Percentiles rank a stretch among this genome's conserved stretches.
Conservation (phyloP, 73 alveolate species). For the Halteria grandinella region DNA sequence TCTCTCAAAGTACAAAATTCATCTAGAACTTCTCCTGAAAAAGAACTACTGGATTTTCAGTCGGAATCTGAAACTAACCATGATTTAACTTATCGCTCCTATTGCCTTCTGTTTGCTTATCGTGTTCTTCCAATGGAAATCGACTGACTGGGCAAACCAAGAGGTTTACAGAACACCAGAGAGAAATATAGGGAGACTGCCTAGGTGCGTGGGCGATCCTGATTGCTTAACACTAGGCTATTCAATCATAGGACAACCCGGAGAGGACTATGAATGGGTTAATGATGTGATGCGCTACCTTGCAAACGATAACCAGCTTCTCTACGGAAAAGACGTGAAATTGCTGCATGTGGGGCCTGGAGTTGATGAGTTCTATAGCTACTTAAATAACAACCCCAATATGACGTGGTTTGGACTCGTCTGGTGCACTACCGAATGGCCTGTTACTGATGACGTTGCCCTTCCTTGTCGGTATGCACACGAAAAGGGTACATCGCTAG, state of each 20-base stretch:
- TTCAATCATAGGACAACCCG: slow-evolving; percentile 57
- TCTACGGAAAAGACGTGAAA: slow-evolving; percentile 48
- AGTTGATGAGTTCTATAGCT: slow-evolving; percentile 26
- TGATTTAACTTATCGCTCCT: neutral
- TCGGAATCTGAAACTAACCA: neutral
- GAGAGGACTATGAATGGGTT: slow-evolving; percentile 47
- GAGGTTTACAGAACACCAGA: neutral
- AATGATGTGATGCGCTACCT: slow-evolving; percentile 49
- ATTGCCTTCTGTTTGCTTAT: neutral
- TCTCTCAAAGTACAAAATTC: too few relatives aligned
- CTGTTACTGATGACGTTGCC: slow-evolving; percentile 14
- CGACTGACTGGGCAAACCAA: neutral
- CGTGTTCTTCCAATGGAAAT: neutral
- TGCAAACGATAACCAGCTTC: slow-evolving; percentile 43
- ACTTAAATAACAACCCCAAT: slow-evolving; percentile 39
- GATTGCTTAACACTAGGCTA: slow-evolving; percentile 84
- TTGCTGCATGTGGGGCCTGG: slow-evolving; percentile 32
- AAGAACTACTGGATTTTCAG: slow-evolving; percentile 20
- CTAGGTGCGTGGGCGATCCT: slow-evolving; percentile 22
- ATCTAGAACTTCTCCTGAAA: slow-evolving; percentile 1
- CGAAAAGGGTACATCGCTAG: too few relatives aligned
- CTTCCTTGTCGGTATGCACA: slow-evolving; percentile 75
- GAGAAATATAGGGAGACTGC: neutral
- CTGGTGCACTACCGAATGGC: slow-evolving; percentile 68
- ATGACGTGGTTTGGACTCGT: slow-evolving; percentile 53